Evolutionary conservation across 192 early-diverging fungal species (phyloP).

Genomic region (Kickxella alabastrina): DNA sequence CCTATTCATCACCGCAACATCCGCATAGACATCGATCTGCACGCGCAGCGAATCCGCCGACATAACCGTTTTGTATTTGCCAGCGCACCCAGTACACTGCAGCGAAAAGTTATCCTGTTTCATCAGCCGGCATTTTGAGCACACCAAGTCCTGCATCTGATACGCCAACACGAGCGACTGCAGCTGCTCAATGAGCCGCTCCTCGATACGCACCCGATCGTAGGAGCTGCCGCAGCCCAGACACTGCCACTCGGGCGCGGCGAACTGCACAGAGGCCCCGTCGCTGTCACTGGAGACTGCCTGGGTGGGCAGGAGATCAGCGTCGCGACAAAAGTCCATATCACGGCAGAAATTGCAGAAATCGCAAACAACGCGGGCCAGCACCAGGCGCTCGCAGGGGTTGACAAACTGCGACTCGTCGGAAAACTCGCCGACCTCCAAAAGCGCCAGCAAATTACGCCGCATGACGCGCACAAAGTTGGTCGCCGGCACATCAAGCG

Average conservation of each 20-base stretch:
- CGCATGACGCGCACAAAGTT: constrained; percentile 78
- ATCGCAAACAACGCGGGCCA: constrained; percentile 81
- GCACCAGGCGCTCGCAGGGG: constrained; percentile 74
- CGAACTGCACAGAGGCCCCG: constrained; percentile 1
- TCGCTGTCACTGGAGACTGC: constrained; percentile 7
- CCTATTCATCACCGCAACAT: constrained; percentile 29
- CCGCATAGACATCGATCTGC: constrained; percentile 33
- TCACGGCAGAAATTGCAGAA: constrained; percentile 83
- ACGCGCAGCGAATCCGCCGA: constrained; percentile 5
- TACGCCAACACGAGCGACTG: constrained; percentile 63
- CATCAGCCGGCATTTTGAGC: constrained; percentile 74
- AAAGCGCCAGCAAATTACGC: constrained; percentile 68
- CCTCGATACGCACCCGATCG: constrained; percentile 75
- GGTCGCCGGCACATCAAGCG: constrained; percentile 69
- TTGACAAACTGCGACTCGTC: constrained; percentile 72
- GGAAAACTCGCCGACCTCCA: constrained; percentile 80
- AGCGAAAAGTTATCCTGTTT: constrained; percentile 73
- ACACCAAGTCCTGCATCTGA: constrained; percentile 87
- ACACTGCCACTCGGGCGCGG: constrained; percentile 63
- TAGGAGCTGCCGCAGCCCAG: constrained; percentile 75
- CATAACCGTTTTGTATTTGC: constrained; percentile 48
- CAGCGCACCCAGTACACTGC: constrained; percentile 71
- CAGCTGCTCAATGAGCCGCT: constrained; percentile 73
- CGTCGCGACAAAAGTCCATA: constrained; percentile 87
- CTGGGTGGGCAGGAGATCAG: constrained; percentile 57